phyloP scores from a whole-genome alignment of 257 asterid species.

The Solanum chaucha region DNA sequence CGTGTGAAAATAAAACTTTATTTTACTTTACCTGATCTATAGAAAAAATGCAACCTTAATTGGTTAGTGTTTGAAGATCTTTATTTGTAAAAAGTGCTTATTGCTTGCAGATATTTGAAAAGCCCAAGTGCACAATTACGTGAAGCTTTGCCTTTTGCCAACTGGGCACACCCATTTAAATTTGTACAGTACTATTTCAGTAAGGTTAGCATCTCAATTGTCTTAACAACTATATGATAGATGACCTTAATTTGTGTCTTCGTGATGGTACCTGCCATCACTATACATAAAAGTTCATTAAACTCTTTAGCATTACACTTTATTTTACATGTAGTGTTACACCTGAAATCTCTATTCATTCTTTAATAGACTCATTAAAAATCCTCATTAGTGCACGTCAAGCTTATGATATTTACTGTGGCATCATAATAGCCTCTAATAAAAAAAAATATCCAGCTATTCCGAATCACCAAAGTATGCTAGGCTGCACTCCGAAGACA shows the following conservation, averaged over 20 bases:
- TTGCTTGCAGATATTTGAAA: neutral
- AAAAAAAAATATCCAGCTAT: neutral
- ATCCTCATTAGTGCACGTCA: neutral
- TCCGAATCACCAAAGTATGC: neutral
- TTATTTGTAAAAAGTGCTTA: neutral
- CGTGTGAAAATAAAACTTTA: neutral
- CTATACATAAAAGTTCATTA: neutral
- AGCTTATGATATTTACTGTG: neutral
- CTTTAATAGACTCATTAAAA: neutral
- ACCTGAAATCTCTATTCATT: neutral
- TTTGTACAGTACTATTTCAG: neutral
- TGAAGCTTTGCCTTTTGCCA: neutral
- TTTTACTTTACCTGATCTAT: neutral
- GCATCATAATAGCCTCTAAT: neutral
- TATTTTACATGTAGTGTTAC: neutral
- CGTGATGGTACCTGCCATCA: neutral
- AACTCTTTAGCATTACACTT: neutral
- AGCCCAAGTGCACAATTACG: neutral
- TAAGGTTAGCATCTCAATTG: neutral
- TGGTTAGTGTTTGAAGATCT: neutral
- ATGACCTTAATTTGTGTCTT: neutral
- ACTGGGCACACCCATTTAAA: neutral
- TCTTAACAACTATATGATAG: neutral
- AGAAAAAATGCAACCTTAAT: neutral
- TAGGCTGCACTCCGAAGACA: neutral